phyloP scores from a whole-genome alignment of 495 filamentous ascomycete genomes.

The Tuber brumale region DNA sequence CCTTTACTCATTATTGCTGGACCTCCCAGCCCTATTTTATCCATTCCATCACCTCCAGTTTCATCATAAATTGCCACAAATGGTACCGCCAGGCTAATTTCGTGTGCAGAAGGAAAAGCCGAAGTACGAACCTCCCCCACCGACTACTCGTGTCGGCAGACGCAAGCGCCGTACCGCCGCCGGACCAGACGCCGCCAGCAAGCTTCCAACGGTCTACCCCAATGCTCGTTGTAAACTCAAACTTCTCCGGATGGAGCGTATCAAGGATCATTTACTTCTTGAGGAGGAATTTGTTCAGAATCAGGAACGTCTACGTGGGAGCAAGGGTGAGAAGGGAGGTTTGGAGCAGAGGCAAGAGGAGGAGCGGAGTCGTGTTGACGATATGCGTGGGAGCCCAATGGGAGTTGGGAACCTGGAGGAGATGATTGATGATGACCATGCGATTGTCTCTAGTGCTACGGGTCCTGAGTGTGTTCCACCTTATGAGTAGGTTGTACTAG shows the following conservation, averaged over 20 bases:
- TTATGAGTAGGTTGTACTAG: not conserved
- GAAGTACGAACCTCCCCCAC: conserved; percentile 97
- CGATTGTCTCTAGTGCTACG: conserved; percentile 94
- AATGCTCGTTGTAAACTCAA: conserved; percentile 96
- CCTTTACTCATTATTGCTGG: conserved; percentile 5
- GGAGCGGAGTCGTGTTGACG: conserved; percentile 91
- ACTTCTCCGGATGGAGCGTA: conserved; percentile 93
- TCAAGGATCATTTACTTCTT: conserved; percentile 92
- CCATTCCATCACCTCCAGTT: conserved; percentile 1
- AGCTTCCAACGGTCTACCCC: conserved; percentile 87
- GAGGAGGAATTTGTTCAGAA: conserved; percentile 99
- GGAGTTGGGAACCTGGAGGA: conserved; percentile 96
- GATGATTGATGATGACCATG: conserved; percentile 99
- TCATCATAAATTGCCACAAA: conserved; percentile 25
- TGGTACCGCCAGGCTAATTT: conserved; percentile 17
- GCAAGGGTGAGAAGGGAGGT: conserved; percentile 70
- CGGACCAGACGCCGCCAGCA: conserved; percentile 86
- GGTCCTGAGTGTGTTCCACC: conserved; percentile 62
- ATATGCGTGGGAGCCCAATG: conserved; percentile 98
- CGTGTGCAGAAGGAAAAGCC: conserved; percentile 87
- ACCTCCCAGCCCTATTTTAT: conserved; percentile 9
- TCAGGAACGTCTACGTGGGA: conserved; percentile 86
- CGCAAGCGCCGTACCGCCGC: conserved; percentile 86
- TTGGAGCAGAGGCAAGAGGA: conserved; percentile 79
- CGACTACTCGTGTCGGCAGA: conserved; percentile 94